These are phyloP conservation scores for Nevesoporus exiguus DNA, from an alignment of 768 basidiomycete species.

Conservation along the genomic window DNA sequence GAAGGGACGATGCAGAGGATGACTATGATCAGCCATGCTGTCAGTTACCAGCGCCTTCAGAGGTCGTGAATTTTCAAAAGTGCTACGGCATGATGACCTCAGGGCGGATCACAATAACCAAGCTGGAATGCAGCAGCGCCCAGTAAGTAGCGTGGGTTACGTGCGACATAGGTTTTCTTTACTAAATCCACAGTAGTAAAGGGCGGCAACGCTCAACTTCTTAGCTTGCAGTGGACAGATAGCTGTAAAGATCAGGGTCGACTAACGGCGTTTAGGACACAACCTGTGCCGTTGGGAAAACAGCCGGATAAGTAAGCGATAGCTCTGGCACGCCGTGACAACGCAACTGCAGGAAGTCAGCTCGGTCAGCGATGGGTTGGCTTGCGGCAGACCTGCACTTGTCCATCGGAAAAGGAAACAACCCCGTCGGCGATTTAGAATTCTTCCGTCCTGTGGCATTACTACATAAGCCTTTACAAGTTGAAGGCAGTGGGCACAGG, in stretches of 20 bases:
- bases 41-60: not conserved
- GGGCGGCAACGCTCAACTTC: not conserved
- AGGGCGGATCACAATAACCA: slow-evolving; percentile 17
- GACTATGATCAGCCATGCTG: slow-evolving; percentile 4
- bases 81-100: slow-evolving; percentile 8
- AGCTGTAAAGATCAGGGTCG: no score
- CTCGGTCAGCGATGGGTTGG: no score
- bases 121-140: not conserved
- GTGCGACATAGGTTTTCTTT: not conserved
- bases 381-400: not conserved
- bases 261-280: no score
- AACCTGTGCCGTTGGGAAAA: not conserved
- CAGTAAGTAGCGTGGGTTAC: not conserved
- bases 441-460: not conserved
- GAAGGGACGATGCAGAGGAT: slow-evolving; percentile 8
- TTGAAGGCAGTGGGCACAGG: slow-evolving; percentile 7
- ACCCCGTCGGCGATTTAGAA: not conserved
- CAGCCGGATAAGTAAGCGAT: not conserved
- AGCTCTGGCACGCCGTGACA: not conserved
- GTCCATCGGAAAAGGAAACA: not conserved
- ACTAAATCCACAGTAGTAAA: not conserved
- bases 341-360: not conserved
- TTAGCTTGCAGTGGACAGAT: not conserved
- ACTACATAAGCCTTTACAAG: not conserved
- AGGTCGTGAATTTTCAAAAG: slow-evolving; percentile 1